Conservation (phyloP, 179 eudicot genomes). For the Beta lomatogona region DNA sequence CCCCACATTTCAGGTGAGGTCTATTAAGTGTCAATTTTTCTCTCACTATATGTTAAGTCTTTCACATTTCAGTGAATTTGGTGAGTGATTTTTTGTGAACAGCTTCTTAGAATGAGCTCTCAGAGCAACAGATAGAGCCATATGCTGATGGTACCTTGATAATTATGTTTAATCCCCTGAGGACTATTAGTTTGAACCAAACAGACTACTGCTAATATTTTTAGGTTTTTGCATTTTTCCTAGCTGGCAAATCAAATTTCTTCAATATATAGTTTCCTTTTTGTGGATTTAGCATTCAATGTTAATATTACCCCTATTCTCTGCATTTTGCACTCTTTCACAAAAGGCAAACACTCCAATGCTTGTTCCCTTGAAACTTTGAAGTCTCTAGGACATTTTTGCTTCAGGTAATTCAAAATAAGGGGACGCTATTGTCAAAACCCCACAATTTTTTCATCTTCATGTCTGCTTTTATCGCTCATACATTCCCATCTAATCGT, state of each 20-base stretch:
- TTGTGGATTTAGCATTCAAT: background rate
- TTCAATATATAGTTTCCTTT: background rate
- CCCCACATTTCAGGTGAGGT: constrained; percentile 84
- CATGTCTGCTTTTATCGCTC: background rate
- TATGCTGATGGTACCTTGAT: constrained; percentile 2
- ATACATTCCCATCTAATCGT: background rate
- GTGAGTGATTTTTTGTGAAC: background rate
- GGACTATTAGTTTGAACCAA: background rate
- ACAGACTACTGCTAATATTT: background rate
- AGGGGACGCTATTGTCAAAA: background rate
- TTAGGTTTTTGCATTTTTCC: background rate
- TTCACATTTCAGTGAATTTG: background rate
- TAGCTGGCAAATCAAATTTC: background rate
- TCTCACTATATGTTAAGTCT: constrained; percentile 2
- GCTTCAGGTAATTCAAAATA: background rate
- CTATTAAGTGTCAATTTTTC: background rate
- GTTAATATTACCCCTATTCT: background rate
- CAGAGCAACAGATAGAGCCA: background rate
- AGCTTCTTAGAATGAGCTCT: constrained; percentile 7
- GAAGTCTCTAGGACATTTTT: background rate
- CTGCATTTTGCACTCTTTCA: background rate
- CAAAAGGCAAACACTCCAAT: background rate
- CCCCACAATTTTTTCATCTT: background rate
- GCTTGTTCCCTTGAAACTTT: background rate
- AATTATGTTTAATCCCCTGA: background rate